Conservation (phyloP, 805 yeast species). For the Sugiyamaella lignohabitans region DNA sequence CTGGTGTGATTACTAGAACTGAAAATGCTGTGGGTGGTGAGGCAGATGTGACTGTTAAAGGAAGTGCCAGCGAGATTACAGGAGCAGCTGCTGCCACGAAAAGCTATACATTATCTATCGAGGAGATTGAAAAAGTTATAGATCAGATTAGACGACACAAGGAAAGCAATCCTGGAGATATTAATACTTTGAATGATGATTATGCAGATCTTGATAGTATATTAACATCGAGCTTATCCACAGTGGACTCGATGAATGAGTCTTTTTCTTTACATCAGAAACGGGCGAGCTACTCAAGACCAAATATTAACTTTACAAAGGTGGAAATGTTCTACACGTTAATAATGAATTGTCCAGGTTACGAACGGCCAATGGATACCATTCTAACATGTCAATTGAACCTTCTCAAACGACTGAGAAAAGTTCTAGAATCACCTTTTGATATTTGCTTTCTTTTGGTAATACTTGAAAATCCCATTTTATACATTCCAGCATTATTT, state of each 20-base stretch:
- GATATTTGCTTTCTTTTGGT: constrained; percentile 56
- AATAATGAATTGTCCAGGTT: constrained; percentile 30
- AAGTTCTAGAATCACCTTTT: constrained; percentile 34
- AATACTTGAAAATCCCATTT: constrained; percentile 60
- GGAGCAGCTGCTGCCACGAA: neutral
- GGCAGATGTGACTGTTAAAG: neutral
- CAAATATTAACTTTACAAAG: constrained; percentile 46
- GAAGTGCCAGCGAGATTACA: neutral
- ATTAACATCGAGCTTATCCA: constrained; percentile 43
- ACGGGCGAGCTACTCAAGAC: constrained; percentile 37
- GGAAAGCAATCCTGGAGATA: neutral
- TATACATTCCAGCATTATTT: constrained; percentile 27
- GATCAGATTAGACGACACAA: too few species aligned
- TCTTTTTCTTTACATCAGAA: constrained; percentile 42
- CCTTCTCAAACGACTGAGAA: constrained; percentile 47
- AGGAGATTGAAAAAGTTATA: too few species aligned
- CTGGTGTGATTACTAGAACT: neutral
- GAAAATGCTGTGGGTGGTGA: constrained; percentile 10
- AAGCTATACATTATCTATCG: constrained; percentile 28
- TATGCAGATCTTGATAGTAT: constrained; percentile 37
- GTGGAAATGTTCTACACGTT: constrained; percentile 42
- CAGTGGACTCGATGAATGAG: constrained; percentile 41
- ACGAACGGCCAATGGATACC: constrained; percentile 52
- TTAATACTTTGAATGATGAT: neutral
- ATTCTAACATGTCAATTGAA: constrained; percentile 48